Percentiles rank a stretch among this genome's conserved stretches.
phyloP scores from a whole-genome alignment of 129 eudicot genomes.

The Saposhnikovia divaricata region DNA sequence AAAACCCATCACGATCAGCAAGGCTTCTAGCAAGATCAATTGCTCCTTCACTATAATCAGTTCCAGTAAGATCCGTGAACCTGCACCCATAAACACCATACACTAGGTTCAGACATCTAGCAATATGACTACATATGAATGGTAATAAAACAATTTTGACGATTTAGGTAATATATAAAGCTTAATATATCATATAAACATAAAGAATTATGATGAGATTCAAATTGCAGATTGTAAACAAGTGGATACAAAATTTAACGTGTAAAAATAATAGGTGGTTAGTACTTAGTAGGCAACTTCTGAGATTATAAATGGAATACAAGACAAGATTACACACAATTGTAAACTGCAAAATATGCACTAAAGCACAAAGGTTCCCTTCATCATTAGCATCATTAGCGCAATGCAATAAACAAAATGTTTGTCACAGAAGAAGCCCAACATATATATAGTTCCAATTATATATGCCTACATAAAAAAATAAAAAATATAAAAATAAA shows the following conservation, averaged over 20 bases:
- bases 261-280: not conserved
- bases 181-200: not conserved
- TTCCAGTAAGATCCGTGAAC: slow-evolving; percentile 92
- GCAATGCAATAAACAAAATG: too few relatives aligned
- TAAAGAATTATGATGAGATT: not conserved
- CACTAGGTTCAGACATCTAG: not conserved
- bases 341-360: too few relatives aligned
- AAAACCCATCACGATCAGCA: slow-evolving; percentile 82
- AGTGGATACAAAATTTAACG: not conserved
- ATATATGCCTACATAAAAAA: too few relatives aligned
- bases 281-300: not conserved
- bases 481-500: too few relatives aligned
- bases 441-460: too few relatives aligned
- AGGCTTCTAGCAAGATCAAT: slow-evolving; percentile 83
- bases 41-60: slow-evolving; percentile 97
- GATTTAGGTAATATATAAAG: not conserved
- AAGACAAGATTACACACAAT: not conserved
- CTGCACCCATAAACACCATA: slow-evolving; percentile 24
- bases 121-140: not conserved
- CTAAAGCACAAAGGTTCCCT: too few relatives aligned
- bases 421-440: too few relatives aligned
- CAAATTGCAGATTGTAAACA: not conserved
- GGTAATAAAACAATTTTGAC: not conserved
- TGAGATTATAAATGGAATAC: not conserved
- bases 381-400: too few relatives aligned